Evolutionary conservation across 2,329 filamentous ascomycete genomes (phyloP).

Genomic region (Herpomyces periplanetae): DNA sequence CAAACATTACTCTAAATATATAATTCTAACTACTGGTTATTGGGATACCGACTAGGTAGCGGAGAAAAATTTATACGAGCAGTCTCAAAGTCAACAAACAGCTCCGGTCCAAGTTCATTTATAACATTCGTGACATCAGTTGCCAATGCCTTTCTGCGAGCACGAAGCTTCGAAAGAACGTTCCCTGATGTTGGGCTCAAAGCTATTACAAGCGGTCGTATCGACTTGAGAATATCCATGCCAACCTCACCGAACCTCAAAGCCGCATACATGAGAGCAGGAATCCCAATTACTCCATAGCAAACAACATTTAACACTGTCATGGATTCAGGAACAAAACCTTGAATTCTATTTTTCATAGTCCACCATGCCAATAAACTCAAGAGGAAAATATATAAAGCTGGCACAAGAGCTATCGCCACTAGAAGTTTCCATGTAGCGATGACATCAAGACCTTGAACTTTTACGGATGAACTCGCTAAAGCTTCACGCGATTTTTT

Average conservation of each 20-base stretch:
- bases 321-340: conserved; percentile 37
- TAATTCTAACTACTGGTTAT: too few relatives aligned
- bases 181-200: conserved; percentile 51
- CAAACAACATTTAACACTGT: conserved; percentile 38
- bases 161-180: conserved; percentile 36
- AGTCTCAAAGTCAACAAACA: conserved; percentile 81
- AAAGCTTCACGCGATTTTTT: conserved; percentile 48
- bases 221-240: conserved; percentile 89
- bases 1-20: too few relatives aligned
- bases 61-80: too few relatives aligned
- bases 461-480: conserved; percentile 51
- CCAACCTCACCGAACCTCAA: conserved; percentile 87
- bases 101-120: conserved; percentile 71
- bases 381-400: conserved; percentile 47
- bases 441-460: conserved; percentile 57
- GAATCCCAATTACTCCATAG: conserved; percentile 39
- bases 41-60: too few relatives aligned
- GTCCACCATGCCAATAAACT: conserved; percentile 32
- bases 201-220: conserved; percentile 49
- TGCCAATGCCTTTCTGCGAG: conserved; percentile 29
- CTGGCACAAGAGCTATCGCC: conserved; percentile 41
- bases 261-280: conserved; percentile 58
- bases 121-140: conserved; percentile 58
- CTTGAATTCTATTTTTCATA: conserved; percentile 40
- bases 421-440: conserved; percentile 77